A percentile compares a stretch with the other conserved stretches of the same genome.
These are phyloP conservation scores for Austroboletus novae-zelandiae DNA, from an alignment of 1,284 basidiomycete genomes.

Conservation along the genomic window DNA sequence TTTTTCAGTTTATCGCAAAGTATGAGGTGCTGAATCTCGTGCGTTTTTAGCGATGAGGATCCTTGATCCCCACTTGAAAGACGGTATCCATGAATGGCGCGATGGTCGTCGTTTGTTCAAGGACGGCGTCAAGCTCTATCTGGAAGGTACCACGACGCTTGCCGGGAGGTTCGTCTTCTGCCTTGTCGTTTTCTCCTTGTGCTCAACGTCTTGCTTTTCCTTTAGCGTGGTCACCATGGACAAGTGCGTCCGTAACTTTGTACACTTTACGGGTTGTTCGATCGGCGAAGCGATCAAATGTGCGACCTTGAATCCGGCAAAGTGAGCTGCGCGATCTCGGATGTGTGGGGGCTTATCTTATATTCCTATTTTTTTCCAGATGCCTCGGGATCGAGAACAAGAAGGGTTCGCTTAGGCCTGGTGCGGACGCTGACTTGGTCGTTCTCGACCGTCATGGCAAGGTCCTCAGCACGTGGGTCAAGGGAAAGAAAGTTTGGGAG, in stretches of 20 bases:
- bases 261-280: slow-evolving; percentile 77
- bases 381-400: slow-evolving; percentile 74
- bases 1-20: background rate
- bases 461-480: slow-evolving; percentile 79
- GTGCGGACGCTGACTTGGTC: slow-evolving; percentile 82
- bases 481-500: slow-evolving; percentile 70
- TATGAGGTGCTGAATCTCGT: slow-evolving; percentile 1
- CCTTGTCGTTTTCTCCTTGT: background rate
- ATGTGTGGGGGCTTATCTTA: background rate
- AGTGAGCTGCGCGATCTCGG: slow-evolving; percentile 38
- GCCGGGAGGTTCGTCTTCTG: slow-evolving; percentile 62
- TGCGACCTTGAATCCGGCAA: slow-evolving; percentile 81
- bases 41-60: slow-evolving; percentile 70
- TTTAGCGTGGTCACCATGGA: slow-evolving; percentile 75
- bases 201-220: background rate
- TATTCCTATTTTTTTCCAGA: slow-evolving; percentile 32
- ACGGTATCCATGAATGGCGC: slow-evolving; percentile 87
- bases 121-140: slow-evolving; percentile 75
- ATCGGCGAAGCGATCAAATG: slow-evolving; percentile 83
- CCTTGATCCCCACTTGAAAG: slow-evolving; percentile 78
- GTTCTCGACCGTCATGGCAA: slow-evolving; percentile 69
- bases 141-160: slow-evolving; percentile 84
- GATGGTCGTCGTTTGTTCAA: slow-evolving; percentile 78
- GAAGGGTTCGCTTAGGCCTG: slow-evolving; percentile 78
- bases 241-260: slow-evolving; percentile 83